Base-by-base conservation (phyloP, 1,284 basidiomycete genomes). In the Apiotrichum siamense region DNA sequence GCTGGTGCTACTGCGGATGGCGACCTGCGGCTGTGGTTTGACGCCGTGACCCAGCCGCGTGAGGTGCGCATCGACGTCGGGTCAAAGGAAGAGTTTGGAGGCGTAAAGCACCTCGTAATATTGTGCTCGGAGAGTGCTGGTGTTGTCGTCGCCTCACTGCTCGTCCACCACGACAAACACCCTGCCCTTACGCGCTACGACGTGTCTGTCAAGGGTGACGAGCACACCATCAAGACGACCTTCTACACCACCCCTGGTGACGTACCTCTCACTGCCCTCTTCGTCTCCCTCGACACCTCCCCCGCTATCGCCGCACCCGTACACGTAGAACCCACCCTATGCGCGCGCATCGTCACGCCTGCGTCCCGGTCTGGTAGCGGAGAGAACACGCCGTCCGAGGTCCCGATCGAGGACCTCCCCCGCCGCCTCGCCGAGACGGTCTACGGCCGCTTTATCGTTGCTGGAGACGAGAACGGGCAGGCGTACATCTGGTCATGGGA, bases 401-500 rank as follows among this genome's bases (percentile, higher is more conserved):
- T 43, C 7, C 18, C 27, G 3, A 18, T 51, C 20, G 54, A 55
- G 20, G 44, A 21, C 4, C 42, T 55, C 3, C 49, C 49, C 5
- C 44, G 44, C 23, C 24, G 23, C 11, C 40, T 47, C 3, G 42
- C 44, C 4, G 42, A 49, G 6, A 43, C 48, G 2, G 54, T 59
- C 20, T 66, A 60, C 38, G 65, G 64, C 13, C 58, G 62, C 15
- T 66, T 67, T 23, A 46, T 72, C 13, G 53, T 67, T 11, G 65
- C 59, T 1, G 72, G 72, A 10, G 69, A 71, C 39, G 55, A 57
- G 10, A 44, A 51, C 27, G 70, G 72, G 2, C 50, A 47, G 24
- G 61, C 65, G 1, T 62, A 58, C 48, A 66, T 72, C 23, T 74
- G 67, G 68, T 29, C 59, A 4, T 74, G 68, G 70, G 64, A 64